Evolutionary conservation across 2,329 filamentous ascomycete genomes (phyloP).

Genomic region (Scedosporium dehoogii): DNA sequence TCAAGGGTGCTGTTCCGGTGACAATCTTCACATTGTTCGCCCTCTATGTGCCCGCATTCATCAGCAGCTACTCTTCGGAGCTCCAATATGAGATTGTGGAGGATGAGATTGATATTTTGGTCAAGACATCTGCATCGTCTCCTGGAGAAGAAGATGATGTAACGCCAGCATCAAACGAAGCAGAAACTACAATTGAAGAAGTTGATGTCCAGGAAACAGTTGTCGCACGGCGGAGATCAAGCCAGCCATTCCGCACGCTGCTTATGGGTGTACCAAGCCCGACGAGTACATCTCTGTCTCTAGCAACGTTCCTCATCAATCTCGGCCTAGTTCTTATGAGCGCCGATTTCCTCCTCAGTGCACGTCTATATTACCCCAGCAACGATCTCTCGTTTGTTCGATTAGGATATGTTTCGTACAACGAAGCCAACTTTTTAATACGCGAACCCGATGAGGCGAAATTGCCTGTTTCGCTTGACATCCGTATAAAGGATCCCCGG

Average conservation of each 20-base stretch:
- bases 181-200: constrained; percentile 33
- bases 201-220: constrained; percentile 56
- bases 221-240: constrained; percentile 44
- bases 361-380: constrained; percentile 57
- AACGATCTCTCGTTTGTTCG: constrained; percentile 77
- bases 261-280: constrained; percentile 68
- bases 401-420: constrained; percentile 76
- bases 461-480: constrained; percentile 66
- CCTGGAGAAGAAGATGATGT: constrained; percentile 19
- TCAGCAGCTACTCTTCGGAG: constrained; percentile 46
- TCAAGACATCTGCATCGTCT: constrained; percentile 27
- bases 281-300: constrained; percentile 54
- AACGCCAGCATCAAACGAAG: constrained; percentile 16
- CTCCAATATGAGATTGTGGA: constrained; percentile 49
- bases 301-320: constrained; percentile 64
- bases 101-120: constrained; percentile 47
- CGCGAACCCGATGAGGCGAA: constrained; percentile 69
- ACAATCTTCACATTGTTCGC: constrained; percentile 50
- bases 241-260: constrained; percentile 53
- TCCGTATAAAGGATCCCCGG: constrained; percentile 42
- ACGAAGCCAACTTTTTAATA: constrained; percentile 69
- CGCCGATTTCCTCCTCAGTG: constrained; percentile 69
- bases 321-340: constrained; percentile 56
- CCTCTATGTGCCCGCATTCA: constrained; percentile 55
- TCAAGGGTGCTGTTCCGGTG: constrained; percentile 13